Evolutionary conservation across 495 filamentous ascomycete genomes (phyloP).

Genomic region (Podospora anserina): DNA sequence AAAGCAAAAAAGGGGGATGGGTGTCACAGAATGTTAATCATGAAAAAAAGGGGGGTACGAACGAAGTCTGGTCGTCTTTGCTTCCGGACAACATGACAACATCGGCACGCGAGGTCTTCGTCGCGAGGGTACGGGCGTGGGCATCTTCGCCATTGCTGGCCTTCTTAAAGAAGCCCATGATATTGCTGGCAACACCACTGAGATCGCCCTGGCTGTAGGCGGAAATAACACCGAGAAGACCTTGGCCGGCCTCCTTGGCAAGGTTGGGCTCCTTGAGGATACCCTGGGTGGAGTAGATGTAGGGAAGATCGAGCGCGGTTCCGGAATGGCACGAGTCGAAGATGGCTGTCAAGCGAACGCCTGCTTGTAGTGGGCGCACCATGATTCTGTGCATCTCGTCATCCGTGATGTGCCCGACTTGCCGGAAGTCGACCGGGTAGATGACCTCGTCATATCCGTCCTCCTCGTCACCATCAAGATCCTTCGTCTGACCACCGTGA

Average conservation of each 20-base stretch:
- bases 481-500: constrained; percentile 95
- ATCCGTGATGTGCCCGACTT: constrained; percentile 90
- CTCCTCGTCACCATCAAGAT: constrained; percentile 89
- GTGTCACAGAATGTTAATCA: constrained; percentile 12
- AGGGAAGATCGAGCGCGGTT: constrained; percentile 91
- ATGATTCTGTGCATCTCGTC: constrained; percentile 99
- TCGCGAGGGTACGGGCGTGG: constrained; percentile 73
- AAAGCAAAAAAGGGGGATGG: constrained; percentile 6
- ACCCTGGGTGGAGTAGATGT: constrained; percentile 93
- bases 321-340: constrained; percentile 99
- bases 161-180: constrained; percentile 90
- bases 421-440: constrained; percentile 92
- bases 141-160: constrained; percentile 80
- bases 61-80: constrained; percentile 95
- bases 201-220: constrained; percentile 89
- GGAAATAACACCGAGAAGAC: constrained; percentile 82
- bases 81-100: constrained; percentile 97
- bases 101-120: constrained; percentile 92
- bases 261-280: constrained; percentile 97
- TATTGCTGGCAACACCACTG: constrained; percentile 72
- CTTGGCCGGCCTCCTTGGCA: constrained; percentile 95
- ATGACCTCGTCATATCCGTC: constrained; percentile 98
- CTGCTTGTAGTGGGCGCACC: constrained; percentile 75
- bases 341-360: constrained; percentile 91
- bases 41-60: constrained; percentile 49